Evolutionary conservation across 495 filamentous ascomycete genomes (phyloP).

Genomic region (Cudoniella acicularis): DNA sequence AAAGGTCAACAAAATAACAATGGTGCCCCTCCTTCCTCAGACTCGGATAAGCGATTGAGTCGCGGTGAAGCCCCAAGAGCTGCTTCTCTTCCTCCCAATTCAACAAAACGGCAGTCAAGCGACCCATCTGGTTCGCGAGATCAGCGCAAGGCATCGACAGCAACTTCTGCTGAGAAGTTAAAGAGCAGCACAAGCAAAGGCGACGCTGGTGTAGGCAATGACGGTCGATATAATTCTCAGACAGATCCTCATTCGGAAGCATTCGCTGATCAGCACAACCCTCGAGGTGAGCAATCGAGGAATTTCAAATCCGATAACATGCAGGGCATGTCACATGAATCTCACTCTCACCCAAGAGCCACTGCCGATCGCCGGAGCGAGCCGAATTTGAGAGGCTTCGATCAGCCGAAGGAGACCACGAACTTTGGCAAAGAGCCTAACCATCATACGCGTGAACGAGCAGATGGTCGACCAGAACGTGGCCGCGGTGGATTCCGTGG

Average conservation of each 20-base stretch:
- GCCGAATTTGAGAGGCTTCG: constrained; percentile 16
- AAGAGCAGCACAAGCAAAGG: constrained; percentile 20
- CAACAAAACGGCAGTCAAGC: constrained; percentile 43
- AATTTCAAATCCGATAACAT: constrained; percentile 11
- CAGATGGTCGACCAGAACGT: constrained; percentile 47
- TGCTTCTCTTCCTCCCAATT: constrained; percentile 24
- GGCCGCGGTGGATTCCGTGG: constrained; percentile 54
- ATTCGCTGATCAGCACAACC: constrained; percentile 5
- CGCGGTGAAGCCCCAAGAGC: constrained; percentile 23
- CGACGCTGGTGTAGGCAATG: neutral
- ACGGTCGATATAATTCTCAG: constrained; percentile 2
- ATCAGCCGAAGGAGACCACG: constrained; percentile 13
- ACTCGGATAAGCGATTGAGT: constrained; percentile 6
- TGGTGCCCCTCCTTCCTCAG: constrained; percentile 1
- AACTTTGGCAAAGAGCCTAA: constrained; percentile 17
- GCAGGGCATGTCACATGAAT: constrained; percentile 14
- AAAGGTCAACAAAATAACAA: constrained; percentile 28
- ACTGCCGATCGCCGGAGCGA: constrained; percentile 24
- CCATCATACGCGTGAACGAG: constrained; percentile 37
- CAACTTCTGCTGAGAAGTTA: constrained; percentile 34
- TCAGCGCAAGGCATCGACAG: constrained; percentile 35
- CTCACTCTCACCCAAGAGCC: constrained; percentile 7
- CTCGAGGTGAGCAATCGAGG: constrained; percentile 3
- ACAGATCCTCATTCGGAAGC: neutral
- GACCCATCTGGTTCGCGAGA: constrained; percentile 40